A percentile compares a stretch with the other conserved stretches of the same genome.
phyloP scores from a whole-genome alignment of 768 basidiomycete species.

The Leccinum variicolor region DNA sequence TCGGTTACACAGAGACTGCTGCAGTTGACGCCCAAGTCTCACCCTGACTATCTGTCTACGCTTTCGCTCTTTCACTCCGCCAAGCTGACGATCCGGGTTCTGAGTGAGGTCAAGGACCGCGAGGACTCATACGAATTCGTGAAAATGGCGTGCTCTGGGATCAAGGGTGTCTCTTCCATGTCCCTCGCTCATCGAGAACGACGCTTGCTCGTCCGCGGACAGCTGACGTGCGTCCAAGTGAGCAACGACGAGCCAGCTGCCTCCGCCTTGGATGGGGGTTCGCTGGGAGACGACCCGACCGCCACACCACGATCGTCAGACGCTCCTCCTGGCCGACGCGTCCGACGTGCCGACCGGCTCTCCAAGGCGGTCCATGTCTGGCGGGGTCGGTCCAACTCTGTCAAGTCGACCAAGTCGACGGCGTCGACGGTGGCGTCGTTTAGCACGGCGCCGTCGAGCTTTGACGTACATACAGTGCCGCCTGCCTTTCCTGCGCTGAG shows the following conservation, averaged over 20 bases:
- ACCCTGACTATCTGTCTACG: constrained; percentile 69
- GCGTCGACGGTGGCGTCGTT: constrained; percentile 27
- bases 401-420: constrained; percentile 25
- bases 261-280: not conserved
- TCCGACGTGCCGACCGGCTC: constrained; percentile 26
- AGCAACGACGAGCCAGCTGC: constrained; percentile 28
- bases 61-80: constrained; percentile 63
- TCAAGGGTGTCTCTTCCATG: constrained; percentile 53
- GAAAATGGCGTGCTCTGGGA: constrained; percentile 54
- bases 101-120: constrained; percentile 81
- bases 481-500: constrained; percentile 2
- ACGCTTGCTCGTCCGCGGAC: constrained; percentile 68
- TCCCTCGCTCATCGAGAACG: constrained; percentile 70
- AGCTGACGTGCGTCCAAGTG: constrained; percentile 42
- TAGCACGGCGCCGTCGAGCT: constrained; percentile 28
- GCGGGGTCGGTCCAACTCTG: constrained; percentile 44
- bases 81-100: constrained; percentile 67
- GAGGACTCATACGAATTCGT: constrained; percentile 85
- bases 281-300: not conserved
- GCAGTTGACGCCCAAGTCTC: constrained; percentile 63
- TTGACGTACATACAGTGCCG: constrained; percentile 17
- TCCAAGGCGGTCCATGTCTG: constrained; percentile 43
- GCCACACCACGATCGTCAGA: not conserved
- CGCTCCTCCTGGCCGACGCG: not conserved
- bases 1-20: constrained; percentile 60